phyloP scores from a whole-genome alignment of 1,284 basidiomycete genomes.

The Porogramme epimiltina region DNA sequence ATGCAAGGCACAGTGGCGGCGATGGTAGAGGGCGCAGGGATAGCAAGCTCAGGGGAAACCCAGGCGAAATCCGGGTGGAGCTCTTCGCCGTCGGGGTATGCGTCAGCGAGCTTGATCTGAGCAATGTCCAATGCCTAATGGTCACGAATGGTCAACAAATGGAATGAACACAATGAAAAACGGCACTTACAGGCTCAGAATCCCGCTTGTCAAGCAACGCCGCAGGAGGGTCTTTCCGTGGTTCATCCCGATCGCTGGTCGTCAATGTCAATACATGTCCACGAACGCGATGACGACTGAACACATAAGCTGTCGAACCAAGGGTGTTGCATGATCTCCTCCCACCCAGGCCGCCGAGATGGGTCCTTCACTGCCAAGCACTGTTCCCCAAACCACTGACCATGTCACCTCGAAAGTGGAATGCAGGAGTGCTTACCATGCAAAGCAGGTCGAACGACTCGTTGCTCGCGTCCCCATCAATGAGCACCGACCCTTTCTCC shows the following conservation, averaged over 20 bases:
- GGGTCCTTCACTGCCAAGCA: slow-evolving; percentile 28
- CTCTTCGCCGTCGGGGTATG: neutral
- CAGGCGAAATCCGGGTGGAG: slow-evolving; percentile 2
- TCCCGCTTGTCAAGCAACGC: neutral
- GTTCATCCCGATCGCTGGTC: slow-evolving; percentile 5
- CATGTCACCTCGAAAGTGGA: no score
- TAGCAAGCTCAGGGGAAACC: slow-evolving; percentile 7
- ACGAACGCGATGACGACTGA: neutral
- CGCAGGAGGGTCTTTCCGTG: neutral
- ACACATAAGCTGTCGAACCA: slow-evolving; percentile 25
- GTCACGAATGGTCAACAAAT: no score
- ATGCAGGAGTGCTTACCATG: neutral
- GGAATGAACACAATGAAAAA: neutral
- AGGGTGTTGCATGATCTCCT: slow-evolving; percentile 24
- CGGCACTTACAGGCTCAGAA: slow-evolving; percentile 1
- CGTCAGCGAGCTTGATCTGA: neutral
- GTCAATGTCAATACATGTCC: neutral
- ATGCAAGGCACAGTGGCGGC: no score
- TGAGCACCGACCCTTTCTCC: neutral
- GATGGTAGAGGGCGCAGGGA: no score
- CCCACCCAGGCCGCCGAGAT: slow-evolving; percentile 18
- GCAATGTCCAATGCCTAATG: neutral
- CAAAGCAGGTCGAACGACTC: neutral
- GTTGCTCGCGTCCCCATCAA: slow-evolving; percentile 2
- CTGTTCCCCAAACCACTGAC: slow-evolving; percentile 3